Percentiles rank a stretch among this genome's conserved stretches.
These are phyloP conservation scores for Crithidia expoeki DNA, from an alignment of 208 protist genomes.

Conservation along the genomic window DNA sequence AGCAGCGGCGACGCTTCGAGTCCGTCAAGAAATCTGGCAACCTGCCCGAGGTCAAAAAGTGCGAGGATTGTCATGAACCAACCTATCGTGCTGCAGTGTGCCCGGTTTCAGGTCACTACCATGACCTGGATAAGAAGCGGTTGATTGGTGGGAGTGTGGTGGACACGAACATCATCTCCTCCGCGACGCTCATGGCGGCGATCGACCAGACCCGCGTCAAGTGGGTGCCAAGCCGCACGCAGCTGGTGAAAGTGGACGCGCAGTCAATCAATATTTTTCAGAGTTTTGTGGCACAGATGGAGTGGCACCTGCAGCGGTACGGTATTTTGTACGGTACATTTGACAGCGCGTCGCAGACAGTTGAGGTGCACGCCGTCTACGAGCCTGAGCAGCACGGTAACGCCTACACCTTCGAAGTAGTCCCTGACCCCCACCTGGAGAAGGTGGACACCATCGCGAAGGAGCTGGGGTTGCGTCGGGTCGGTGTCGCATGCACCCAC, in stretches of 20 bases:
- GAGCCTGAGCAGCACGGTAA: constrained; percentile 86
- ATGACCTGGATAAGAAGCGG: constrained; percentile 60
- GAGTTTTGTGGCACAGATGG: constrained; percentile 71
- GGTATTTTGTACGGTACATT: constrained; percentile 86
- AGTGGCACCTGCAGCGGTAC: constrained; percentile 84
- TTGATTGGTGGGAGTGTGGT: constrained; percentile 75
- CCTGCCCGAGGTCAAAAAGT: constrained; percentile 54
- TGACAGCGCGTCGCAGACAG: constrained; percentile 34
- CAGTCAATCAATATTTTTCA: constrained; percentile 85
- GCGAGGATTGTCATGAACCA: constrained; percentile 59
- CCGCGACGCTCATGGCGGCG: constrained; percentile 68
- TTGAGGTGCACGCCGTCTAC: constrained; percentile 88
- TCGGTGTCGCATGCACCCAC: constrained; percentile 87
- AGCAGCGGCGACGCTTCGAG: constrained; percentile 43
- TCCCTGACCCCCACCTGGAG: constrained; percentile 42
- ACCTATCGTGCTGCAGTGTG: constrained; percentile 66
- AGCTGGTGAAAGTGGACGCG: constrained; percentile 75
- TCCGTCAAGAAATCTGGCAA: constrained; percentile 23
- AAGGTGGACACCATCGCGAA: constrained; percentile 65
- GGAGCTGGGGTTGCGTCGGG: constrained; percentile 70
- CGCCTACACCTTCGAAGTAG: constrained; percentile 50
- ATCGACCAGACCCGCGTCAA: constrained; percentile 77
- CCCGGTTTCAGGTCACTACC: constrained; percentile 71
- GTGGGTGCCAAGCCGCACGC: constrained; percentile 77
- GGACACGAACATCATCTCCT: constrained; percentile 53